phyloP scores from a whole-genome alignment of 2,329 filamentous ascomycete species.

The Stemphylium beticola region DNA sequence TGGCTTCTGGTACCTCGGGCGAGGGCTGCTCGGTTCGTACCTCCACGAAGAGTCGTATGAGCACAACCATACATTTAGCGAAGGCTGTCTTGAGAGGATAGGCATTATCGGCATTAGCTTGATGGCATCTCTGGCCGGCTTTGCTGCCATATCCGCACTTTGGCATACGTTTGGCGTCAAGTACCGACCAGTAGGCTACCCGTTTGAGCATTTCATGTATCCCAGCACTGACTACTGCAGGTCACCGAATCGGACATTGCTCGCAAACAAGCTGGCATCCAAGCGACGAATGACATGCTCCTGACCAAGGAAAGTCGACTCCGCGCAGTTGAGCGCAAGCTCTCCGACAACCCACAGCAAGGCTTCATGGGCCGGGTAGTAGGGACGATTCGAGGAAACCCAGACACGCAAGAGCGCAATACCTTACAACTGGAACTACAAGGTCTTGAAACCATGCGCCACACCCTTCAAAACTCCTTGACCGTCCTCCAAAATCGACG shows the following conservation, averaged over 20 bases:
- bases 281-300: slow-evolving; percentile 81
- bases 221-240: slow-evolving; percentile 30
- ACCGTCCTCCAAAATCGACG: slow-evolving; percentile 67
- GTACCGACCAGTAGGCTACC: slow-evolving; percentile 58
- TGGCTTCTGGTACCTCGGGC: slow-evolving; percentile 77
- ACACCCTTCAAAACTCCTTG: slow-evolving; percentile 70
- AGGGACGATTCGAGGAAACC: slow-evolving; percentile 70
- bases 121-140: slow-evolving; percentile 88
- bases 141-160: slow-evolving; percentile 84
- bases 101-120: slow-evolving; percentile 84
- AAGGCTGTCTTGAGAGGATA: slow-evolving; percentile 68
- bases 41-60: slow-evolving; percentile 54
- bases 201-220: background rate
- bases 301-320: slow-evolving; percentile 75
- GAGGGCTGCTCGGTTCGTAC: slow-evolving; percentile 63
- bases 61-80: slow-evolving; percentile 56
- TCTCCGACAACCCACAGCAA: slow-evolving; percentile 54
- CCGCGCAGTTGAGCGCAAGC: slow-evolving; percentile 71
- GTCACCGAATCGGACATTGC: slow-evolving; percentile 75
- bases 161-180: slow-evolving; percentile 81
- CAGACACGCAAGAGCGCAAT: slow-evolving; percentile 60
- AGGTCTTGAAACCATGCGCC: slow-evolving; percentile 80
- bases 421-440: slow-evolving; percentile 75
- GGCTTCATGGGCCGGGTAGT: slow-evolving; percentile 78
- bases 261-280: slow-evolving; percentile 78